Conservation (phyloP, 495 filamentous ascomycete genomes). For the Penicillium silybi region DNA sequence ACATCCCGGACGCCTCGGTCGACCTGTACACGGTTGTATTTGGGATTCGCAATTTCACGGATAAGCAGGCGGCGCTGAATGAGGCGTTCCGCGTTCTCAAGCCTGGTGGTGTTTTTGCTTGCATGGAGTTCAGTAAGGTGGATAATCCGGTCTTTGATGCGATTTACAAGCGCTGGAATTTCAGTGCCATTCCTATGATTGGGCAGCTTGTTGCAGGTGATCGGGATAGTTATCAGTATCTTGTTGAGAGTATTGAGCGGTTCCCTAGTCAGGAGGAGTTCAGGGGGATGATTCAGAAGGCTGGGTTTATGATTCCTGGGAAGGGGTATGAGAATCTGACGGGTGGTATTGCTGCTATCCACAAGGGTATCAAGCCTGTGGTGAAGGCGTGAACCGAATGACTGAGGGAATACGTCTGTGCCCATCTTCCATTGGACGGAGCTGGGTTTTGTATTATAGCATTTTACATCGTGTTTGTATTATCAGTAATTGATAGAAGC, state of each 20-base stretch:
- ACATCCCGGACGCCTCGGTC: constrained; percentile 59
- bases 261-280: constrained; percentile 87
- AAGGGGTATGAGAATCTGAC: constrained; percentile 84
- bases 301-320: constrained; percentile 81
- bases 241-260: constrained; percentile 94
- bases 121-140: constrained; percentile 91
- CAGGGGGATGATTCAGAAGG: constrained; percentile 78
- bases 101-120: constrained; percentile 94
- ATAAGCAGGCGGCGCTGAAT: constrained; percentile 71
- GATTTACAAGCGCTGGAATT: constrained; percentile 96
- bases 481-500: background rate
- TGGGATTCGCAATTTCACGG: constrained; percentile 93
- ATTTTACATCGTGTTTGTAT: background rate
- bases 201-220: constrained; percentile 94
- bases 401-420: background rate
- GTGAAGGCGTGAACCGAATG: constrained; percentile 13
- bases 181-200: constrained; percentile 88
- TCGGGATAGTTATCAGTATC: constrained; percentile 93
- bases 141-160: constrained; percentile 67
- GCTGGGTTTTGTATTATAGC: background rate
- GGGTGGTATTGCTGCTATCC: constrained; percentile 88
- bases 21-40: constrained; percentile 98
- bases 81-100: constrained; percentile 87
- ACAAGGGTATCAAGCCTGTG: constrained; percentile 91
- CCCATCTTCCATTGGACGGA: background rate